phyloP scores from a whole-genome alignment of 148 eudicot genomes.

The Rhododendron griersonianum region DNA sequence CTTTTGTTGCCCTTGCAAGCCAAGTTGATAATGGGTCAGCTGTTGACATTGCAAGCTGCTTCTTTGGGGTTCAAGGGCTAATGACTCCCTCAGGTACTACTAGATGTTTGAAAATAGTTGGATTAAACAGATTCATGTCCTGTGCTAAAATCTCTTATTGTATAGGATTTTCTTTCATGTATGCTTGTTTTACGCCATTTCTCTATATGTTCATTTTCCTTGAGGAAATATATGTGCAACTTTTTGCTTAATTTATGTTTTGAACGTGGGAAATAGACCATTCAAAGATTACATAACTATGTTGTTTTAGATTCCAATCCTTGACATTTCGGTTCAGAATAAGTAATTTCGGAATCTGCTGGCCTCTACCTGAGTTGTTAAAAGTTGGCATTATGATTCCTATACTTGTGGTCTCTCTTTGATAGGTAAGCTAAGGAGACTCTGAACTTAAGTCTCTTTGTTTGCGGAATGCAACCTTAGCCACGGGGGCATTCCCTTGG shows the following conservation, averaged over 20 bases:
- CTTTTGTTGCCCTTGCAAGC: conserved; percentile 81
- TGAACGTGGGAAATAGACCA: background rate
- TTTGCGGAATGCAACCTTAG: background rate
- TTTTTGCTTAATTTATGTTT: background rate
- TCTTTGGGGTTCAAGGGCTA: conserved; percentile 76
- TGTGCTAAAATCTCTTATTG: background rate
- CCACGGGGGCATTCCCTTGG: background rate
- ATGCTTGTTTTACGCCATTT: background rate
- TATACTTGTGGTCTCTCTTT: background rate
- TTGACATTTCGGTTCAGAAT: background rate
- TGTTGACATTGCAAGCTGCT: conserved; percentile 73
- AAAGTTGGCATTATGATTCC: background rate
- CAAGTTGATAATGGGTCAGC: conserved; percentile 61
- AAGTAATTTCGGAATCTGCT: background rate
- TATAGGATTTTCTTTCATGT: background rate
- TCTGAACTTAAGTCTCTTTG: background rate
- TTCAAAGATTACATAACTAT: background rate
- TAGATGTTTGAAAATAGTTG: background rate
- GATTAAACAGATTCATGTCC: background rate
- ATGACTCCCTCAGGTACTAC: conserved; percentile 37
- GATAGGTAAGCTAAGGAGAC: background rate
- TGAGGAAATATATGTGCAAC: background rate
- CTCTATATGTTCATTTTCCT: background rate
- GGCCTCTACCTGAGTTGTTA: background rate
- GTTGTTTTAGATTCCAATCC: background rate